These are phyloP conservation scores for Aspergillus ibericus DNA, from an alignment of 2,329 filamentous ascomycete species.

Conservation along the genomic window DNA sequence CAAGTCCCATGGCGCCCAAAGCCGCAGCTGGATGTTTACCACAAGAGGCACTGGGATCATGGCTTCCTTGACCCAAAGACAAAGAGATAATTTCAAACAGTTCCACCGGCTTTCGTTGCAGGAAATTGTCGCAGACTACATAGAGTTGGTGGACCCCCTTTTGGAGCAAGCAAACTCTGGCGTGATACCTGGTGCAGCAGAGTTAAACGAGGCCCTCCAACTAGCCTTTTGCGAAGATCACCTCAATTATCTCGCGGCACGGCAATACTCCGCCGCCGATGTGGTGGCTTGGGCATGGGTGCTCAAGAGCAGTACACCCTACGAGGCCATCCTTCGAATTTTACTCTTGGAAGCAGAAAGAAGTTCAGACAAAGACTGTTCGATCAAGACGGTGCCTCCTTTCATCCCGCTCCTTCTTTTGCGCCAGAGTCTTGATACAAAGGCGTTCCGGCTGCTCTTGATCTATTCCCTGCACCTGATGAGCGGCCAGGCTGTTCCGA, in stretches of 20 bases:
- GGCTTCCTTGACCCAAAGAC: constrained; percentile 9
- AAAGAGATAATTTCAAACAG: constrained; percentile 11
- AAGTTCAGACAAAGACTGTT: constrained; percentile 2
- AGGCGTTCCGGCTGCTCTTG: constrained; percentile 46
- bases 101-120: constrained; percentile 29
- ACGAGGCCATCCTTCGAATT: constrained; percentile 40
- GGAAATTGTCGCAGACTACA: constrained; percentile 41
- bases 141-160: constrained; percentile 35
- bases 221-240: constrained; percentile 34
- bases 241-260: constrained; percentile 30
- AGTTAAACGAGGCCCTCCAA: constrained; percentile 29
- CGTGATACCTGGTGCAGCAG: background rate
- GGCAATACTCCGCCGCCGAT: constrained; percentile 40
- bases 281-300: constrained; percentile 51
- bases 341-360: constrained; percentile 30
- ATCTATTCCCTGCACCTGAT: constrained; percentile 39
- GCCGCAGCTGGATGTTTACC: constrained; percentile 9
- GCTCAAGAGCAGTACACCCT: constrained; percentile 37
- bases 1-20: constrained; percentile 7
- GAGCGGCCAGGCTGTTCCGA: constrained; percentile 25
- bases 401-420: constrained; percentile 52
- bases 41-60: constrained; percentile 7
- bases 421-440: constrained; percentile 41
- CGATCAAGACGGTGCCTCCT: constrained; percentile 35
- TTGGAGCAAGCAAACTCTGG: constrained; percentile 14